Base-by-base conservation (phyloP, 305 asterid genomes). In the Fraxinus baroniana region DNA sequence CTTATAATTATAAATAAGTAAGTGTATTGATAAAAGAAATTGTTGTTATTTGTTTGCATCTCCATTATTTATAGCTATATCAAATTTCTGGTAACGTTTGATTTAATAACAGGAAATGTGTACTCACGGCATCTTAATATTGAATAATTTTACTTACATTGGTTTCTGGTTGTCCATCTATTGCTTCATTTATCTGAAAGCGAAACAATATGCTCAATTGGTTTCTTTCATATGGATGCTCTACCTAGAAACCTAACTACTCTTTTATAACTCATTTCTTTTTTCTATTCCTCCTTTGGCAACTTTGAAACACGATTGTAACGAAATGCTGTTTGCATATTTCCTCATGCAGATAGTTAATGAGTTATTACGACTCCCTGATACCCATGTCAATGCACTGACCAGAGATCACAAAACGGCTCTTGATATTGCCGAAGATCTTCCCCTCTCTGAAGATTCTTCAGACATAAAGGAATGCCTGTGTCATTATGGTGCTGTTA, bases 351-450 rank as follows among this genome's bases (percentile, higher is more conserved):
- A 90, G 94, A 89, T 90, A 73, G 92, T 86, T 46, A 86, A 64
- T 12, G 86, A 77, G 84, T 79, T 90, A 62, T 30, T 90, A 76
- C 89, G 91, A 76, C 87, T 90, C 26, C 94, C 92, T 2, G 92
- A 90, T 55, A 84, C 88, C 35, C 88, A 89, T 2, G 94, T 90
- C 81, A 90, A 90, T 12, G 92, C 94, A 37, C 89, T 89, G 49
- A 86, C 89, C 87, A 90, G 94, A 46, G 92, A 89, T 20, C 89
- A 89, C 79, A 90, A 90, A 79, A 90, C 94, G 1, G 88, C 94
- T 33, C 89, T 90, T 0, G 94, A 90, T 87, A 90, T 90, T 2
- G 92, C 92, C 0, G 94, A 90, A 81, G 83, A 79, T 26, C 94
- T 90, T 36, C 89, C 90, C 70, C 91, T 90, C 62, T 90, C 93